Percentiles rank a stretch among this genome's conserved stretches.
These are phyloP conservation scores for Mycena vitilis DNA, from an alignment of 768 basidiomycete genomes.

Conservation along the genomic window DNA sequence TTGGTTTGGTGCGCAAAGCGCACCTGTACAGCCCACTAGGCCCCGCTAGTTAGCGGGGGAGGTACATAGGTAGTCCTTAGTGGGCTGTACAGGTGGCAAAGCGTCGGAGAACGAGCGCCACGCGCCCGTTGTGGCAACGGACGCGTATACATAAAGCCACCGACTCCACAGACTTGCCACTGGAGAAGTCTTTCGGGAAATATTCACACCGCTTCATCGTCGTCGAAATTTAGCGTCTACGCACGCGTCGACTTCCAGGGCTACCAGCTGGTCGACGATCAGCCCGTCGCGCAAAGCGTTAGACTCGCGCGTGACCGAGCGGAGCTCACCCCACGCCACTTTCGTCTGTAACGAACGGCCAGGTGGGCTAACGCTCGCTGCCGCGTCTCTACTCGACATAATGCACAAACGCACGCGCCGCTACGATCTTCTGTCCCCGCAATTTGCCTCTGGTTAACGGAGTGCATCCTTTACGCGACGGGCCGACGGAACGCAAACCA, in stretches of 20 bases:
- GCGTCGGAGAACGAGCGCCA: neutral
- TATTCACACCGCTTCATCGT: constrained; percentile 20
- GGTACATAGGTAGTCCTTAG: no score
- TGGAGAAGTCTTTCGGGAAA: constrained; percentile 16
- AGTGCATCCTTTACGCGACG: constrained; percentile 17
- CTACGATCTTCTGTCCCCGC: constrained; percentile 15
- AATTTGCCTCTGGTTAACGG: constrained; percentile 19
- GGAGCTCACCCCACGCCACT: constrained; percentile 1
- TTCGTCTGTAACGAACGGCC: constrained; percentile 4
- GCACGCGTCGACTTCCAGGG: constrained; percentile 22
- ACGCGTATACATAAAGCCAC: constrained; percentile 20
- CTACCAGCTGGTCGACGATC: neutral
- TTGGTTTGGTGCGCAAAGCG: neutral
- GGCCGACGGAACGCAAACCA: constrained; percentile 18
- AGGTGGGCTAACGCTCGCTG: constrained; percentile 17
- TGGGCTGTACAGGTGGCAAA: no score
- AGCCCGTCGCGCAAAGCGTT: constrained; percentile 11
- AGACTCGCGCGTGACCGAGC: constrained; percentile 5
- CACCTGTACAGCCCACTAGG: no score
- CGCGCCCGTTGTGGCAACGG: constrained; percentile 8
- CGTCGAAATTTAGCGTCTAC: constrained; percentile 10
- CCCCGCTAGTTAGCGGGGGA: no score
- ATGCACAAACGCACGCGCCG: constrained; percentile 13
- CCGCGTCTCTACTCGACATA: constrained; percentile 17
- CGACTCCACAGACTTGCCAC: neutral